Percentiles rank a stretch among this genome's conserved stretches.
Evolutionary conservation across 192 early-diverging fungal genomes (phyloP).

Genomic region (Haplosporangium gracile): DNA sequence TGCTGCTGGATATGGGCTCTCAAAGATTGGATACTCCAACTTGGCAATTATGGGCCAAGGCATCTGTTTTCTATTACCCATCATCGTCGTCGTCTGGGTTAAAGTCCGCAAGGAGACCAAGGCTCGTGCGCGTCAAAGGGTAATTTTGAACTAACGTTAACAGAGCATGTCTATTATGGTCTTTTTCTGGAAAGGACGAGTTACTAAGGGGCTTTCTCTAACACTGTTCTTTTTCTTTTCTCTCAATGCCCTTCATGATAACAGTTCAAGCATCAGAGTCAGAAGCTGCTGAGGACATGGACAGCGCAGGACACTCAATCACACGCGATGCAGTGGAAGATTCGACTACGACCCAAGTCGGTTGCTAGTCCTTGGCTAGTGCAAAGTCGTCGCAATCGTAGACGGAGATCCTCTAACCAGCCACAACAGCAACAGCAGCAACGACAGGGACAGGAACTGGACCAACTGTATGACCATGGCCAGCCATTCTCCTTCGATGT

Average conservation of each 20-base stretch:
- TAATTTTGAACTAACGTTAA: background rate
- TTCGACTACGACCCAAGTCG: constrained; percentile 20
- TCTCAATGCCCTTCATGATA: background rate
- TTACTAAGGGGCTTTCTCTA: background rate
- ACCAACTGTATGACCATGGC: background rate
- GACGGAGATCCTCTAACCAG: background rate
- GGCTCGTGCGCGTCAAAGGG: constrained; percentile 23
- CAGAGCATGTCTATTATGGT: background rate
- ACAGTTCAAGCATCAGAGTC: constrained; percentile 45
- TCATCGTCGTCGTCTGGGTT: constrained; percentile 36
- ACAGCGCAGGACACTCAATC: constrained; percentile 23
- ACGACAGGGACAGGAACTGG: background rate
- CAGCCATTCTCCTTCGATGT: background rate
- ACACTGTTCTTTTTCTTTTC: background rate
- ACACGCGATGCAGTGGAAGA: constrained; percentile 52
- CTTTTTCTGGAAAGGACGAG: background rate
- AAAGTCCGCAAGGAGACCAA: constrained; percentile 27
- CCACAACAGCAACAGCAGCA: background rate
- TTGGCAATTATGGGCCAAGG: constrained; percentile 30
- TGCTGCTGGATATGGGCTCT: background rate
- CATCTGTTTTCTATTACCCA: constrained; percentile 32
- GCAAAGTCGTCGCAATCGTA: background rate
- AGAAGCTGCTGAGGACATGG: constrained; percentile 45
- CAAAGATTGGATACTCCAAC: constrained; percentile 18
- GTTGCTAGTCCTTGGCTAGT: constrained; percentile 22